Evolutionary conservation across 164 flowering plant species (phyloP), one percentile per base, ranked within the genome.

Genomic region (Buxus sempervirens): DNA sequence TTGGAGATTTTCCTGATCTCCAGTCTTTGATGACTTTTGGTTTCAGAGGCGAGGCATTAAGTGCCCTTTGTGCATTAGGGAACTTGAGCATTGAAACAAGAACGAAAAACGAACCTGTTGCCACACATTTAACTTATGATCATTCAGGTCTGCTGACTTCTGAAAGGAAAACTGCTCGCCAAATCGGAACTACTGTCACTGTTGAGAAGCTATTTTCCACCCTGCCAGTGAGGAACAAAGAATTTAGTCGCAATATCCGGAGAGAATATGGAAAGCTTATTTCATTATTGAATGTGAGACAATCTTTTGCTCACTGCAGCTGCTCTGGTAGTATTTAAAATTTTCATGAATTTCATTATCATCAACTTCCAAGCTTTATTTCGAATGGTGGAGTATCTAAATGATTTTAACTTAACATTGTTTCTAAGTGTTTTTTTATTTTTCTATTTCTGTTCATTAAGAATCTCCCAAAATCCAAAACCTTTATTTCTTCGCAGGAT

Each of bases 1-100:
- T 95, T 75, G 69, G 75, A 21, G 91, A 87, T 81, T 95, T 95
- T 75, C 82, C 79, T 41, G 98, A 95, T 74, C 97, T 95, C 64
- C 97, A 90, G 78, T 86, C 91, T 51, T 67, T 95, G 68, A 65
- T 83, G 20, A 89, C 97, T 7, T 92, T 88, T 80, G 98, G 98
- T 22, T 95, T 95, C 78, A 83, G 98, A 76, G 98, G 98, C 55
- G 98, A 95, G 82, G 98, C 98, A 21, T 70, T 95, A 78, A 95
- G 97, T 77, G 89, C 98, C 36, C 89, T 95, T 27, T 89, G 96
- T 68, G 86, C 88, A 14, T 72, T 95, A 32, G 98, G 97, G 49
- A 81, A 85, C 63, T 76, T 95, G 73, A 89, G 90, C 0, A 85
- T 95, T n/a, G 97, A 95, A 77, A 92, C 98, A 8, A 88, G 96